Base-by-base conservation (phyloP, 176 grass and related monocot genomes). In the Hsuehochloa calcarea region DNA sequence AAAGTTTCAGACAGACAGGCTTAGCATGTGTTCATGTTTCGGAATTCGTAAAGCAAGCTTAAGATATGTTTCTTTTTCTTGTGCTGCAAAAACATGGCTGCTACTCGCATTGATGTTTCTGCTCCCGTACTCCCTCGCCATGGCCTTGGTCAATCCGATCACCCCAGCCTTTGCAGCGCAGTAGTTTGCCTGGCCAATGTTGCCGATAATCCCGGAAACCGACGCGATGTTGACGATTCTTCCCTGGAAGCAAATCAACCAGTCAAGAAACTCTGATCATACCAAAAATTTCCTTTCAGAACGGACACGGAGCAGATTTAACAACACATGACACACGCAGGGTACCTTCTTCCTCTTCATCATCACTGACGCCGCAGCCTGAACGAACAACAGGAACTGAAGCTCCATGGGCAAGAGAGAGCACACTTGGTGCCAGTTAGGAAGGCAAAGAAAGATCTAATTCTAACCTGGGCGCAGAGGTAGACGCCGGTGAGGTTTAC, bases 401-500 rank as follows among this genome's bases (percentile, higher is more conserved):
- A 35, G 22, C 22, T 67, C 13, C 17, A 63, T 25, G 16, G 16
- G 11, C 1, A 82, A 43, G 25, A 59, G 17, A 43, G 37, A 59
- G 23, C 45, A 31, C 39, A 34, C 14, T 5, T 74, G 16, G 11
- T 50, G 34, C 10, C 20, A 20, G 14, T 11, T 52, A 81, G 1
- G 14, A 10, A 17, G 23, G 17, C 13, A 70, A 49, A 75, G 65
- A 73, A 73, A 80, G 10, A 47, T 47, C 11, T 51, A 16, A 63
- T 46, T 46, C 5, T 50, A 26, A 97, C 95, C 90, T 94, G 95
- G 12, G 95, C 85, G 40, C 96, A 98, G 88, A 95, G 88, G 85
- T 95, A 98, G 55, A 98, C 96, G 27, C 96, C 96, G 17, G 96
- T 95, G 68, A 98, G 89, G 86, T 98, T 98, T 19, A 95, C 85